Evolutionary conservation across 164 flowering plant species (phyloP).

Genomic region (Kingdonia uniflora): DNA sequence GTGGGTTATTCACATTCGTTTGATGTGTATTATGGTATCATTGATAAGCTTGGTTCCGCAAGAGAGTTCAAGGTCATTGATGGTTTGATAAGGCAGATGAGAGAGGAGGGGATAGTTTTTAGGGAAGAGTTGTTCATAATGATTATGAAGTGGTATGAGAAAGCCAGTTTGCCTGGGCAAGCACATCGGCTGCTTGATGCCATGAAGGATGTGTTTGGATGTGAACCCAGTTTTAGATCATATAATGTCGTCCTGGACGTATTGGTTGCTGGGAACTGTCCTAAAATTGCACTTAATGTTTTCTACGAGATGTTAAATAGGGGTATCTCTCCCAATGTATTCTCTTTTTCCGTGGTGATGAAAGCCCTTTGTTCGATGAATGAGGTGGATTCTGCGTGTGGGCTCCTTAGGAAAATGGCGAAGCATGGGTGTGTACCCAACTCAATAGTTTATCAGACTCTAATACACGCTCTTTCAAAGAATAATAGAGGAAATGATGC

Average conservation of each 20-base stretch:
- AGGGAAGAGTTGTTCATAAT: conserved; percentile 58
- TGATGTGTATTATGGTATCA: conserved; percentile 51
- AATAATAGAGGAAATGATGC: conserved; percentile 52
- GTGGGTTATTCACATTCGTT: conserved; percentile 63
- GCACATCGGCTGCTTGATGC: conserved; percentile 64
- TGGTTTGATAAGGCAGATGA: conserved; percentile 62
- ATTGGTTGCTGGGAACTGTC: conserved; percentile 55
- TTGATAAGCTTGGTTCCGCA: conserved; percentile 61
- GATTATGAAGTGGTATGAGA: conserved; percentile 75
- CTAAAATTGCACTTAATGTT: conserved; percentile 46
- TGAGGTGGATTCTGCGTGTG: conserved; percentile 68
- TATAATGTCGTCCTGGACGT: conserved; percentile 72
- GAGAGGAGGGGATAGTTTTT: conserved; percentile 60
- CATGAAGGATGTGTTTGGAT: conserved; percentile 51
- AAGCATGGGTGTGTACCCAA: conserved; percentile 88
- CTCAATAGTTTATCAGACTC: conserved; percentile 65
- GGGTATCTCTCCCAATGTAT: conserved; percentile 59
- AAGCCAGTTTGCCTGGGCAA: conserved; percentile 70
- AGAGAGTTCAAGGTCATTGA: conserved; percentile 51
- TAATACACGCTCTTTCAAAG: conserved; percentile 64
- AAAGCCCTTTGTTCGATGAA: conserved; percentile 63
- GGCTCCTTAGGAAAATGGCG: conserved; percentile 75
- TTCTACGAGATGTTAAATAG: conserved; percentile 66
- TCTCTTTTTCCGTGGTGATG: conserved; percentile 62
- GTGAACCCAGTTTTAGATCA: conserved; percentile 65